Base-by-base conservation (phyloP, 2,329 filamentous ascomycete species). In the Penicillium thymicola region DNA sequence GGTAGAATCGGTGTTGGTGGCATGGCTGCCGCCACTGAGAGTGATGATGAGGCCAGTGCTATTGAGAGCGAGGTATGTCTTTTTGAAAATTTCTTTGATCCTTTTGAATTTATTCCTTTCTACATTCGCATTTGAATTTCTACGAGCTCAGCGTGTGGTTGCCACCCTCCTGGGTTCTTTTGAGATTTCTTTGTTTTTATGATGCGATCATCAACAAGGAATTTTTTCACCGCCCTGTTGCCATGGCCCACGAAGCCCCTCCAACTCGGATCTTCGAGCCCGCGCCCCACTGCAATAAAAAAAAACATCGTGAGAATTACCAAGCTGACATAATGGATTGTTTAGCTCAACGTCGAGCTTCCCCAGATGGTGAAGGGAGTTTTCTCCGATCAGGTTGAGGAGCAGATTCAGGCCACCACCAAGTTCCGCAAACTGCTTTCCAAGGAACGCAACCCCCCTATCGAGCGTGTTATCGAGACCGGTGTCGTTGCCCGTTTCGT, bases 391-490 rank as follows among this genome's bases (percentile, higher is more conserved):
- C 92, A 97, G 79, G 97, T 99, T 78, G 94, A 99, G 74, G 85
- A 89, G 67, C 94, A 99, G 79, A 99, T 99, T 68, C 88, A 93
- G 78, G 92, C 93, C 57, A 99, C 94, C 28, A 99, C 94, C 67
- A 97, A 96, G 78, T 99, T 99, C 83, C 85, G 94, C 75, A 99
- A 99, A 83, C 85, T 99, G 41, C 82, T 99, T 28, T 97, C 92
- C 65, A 99, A 99, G 81, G 94, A 99, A 82, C 90, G 94, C 73
- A 99, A 99, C 81, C 94, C 94, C 45, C 94, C 94, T 44, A 99
- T 99, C 74, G 94, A 99, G 81, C 92, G 95, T 74, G 94, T 99
- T 67, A 99, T 99, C 78, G 96, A 97, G 84, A 97, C 94, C 58
- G 94, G 94, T 71, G 94, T 99, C 63, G 94, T 99, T 65, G 89